These are phyloP conservation scores for Talaromyces funiculosus DNA, from an alignment of 2,329 filamentous ascomycete species.

Conservation along the genomic window DNA sequence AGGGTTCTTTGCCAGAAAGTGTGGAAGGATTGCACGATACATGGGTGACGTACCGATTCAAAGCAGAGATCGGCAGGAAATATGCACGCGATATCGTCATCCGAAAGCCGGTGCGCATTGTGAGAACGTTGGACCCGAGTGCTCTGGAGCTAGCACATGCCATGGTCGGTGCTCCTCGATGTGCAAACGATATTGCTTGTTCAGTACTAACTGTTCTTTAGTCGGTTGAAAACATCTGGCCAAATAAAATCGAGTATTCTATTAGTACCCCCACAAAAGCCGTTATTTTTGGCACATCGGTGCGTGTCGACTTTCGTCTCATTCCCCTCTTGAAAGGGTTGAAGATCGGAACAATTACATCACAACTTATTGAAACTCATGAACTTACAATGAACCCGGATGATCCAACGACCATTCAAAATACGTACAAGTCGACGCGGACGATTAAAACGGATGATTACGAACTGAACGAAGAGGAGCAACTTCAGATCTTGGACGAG, in stretches of 20 bases:
- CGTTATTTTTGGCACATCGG: conserved; percentile 82
- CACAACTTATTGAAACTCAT: conserved; percentile 73
- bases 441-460: conserved; percentile 63
- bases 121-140: conserved; percentile 69
- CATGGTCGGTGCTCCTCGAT: conserved; percentile 54
- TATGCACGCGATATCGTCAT: conserved; percentile 80
- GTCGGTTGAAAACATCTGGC: conserved; percentile 93
- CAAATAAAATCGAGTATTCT: conserved; percentile 94
- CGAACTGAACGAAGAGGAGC: conserved; percentile 62
- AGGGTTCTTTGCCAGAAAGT: conserved; percentile 69
- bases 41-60: conserved; percentile 83
- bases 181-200: neutral
- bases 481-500: conserved; percentile 51
- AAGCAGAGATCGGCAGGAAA: conserved; percentile 85
- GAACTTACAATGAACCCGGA: conserved; percentile 55
- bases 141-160: conserved; percentile 75
- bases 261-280: conserved; percentile 91
- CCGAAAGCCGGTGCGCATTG: conserved; percentile 71
- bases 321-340: conserved; percentile 85
- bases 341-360: conserved; percentile 72
- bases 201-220: conserved; percentile 20
- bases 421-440: conserved; percentile 57
- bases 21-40: conserved; percentile 83
- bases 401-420: conserved; percentile 34
- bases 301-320: conserved; percentile 79